These are phyloP conservation scores for Citrus maxima DNA, from an alignment of 345 rosid species.

Conservation along the genomic window DNA sequence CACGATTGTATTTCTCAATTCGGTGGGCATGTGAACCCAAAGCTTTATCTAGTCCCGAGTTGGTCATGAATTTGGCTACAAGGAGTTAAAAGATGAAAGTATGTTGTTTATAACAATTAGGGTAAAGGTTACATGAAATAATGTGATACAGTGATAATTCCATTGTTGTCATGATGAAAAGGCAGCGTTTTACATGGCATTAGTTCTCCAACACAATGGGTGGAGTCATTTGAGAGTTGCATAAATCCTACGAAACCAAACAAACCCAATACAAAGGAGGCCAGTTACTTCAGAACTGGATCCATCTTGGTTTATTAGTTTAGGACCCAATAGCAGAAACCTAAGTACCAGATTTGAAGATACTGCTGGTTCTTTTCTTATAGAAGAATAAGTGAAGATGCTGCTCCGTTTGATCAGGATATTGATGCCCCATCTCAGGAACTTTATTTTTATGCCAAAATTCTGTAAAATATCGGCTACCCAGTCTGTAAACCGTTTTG, in stretches of 20 bases:
- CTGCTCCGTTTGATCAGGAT: not conserved
- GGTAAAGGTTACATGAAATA: not conserved
- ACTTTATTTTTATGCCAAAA: not conserved
- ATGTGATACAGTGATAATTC: not conserved
- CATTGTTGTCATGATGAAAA: not conserved
- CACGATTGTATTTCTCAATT: slow-evolving; percentile 2
- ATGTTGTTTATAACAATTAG: not conserved
- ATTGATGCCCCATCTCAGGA: slow-evolving; percentile 7
- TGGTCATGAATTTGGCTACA: not conserved
- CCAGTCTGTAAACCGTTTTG: not conserved
- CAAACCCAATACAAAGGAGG: not conserved
- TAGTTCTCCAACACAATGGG: not conserved
- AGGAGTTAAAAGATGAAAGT: not conserved
- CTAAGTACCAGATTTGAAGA: slow-evolving; percentile 2
- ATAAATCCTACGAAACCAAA: not conserved
- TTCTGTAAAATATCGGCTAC: not conserved
- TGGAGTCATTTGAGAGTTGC: not conserved
- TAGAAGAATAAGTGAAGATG: slow-evolving; percentile 9
- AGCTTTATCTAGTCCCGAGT: not conserved
- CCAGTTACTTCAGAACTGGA: not conserved
- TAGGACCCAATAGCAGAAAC: not conserved
- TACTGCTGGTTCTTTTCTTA: not conserved
- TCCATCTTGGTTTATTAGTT: not conserved
- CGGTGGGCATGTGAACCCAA: not conserved
- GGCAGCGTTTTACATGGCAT: not conserved